These are phyloP conservation scores for Torulaspora delbrueckii DNA, from an alignment of 805 yeast species.

Conservation along the genomic window DNA sequence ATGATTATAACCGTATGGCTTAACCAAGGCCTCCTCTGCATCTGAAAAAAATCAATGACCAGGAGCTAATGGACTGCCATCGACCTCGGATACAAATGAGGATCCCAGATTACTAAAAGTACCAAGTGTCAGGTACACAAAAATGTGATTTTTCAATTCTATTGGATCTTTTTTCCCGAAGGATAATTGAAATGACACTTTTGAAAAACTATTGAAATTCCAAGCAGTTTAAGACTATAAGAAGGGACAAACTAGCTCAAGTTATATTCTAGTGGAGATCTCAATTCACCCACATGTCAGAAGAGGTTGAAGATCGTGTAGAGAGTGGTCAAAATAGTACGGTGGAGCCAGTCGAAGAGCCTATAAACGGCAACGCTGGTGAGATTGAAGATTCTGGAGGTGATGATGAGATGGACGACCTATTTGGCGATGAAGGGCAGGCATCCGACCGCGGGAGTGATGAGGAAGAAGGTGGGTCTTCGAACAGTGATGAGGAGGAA, in stretches of 20 bases:
- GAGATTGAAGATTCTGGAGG: slow-evolving; percentile 20
- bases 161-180: neutral
- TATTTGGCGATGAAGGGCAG: slow-evolving; percentile 39
- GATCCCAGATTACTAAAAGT: neutral
- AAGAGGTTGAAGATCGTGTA: neutral
- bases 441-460: slow-evolving; percentile 18
- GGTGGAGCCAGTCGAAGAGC: neutral
- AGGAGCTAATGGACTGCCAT: neutral
- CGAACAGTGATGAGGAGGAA: slow-evolving; percentile 22
- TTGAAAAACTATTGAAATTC: neutral
- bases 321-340: neutral
- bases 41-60: neutral
- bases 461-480: slow-evolving; percentile 17
- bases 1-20: slow-evolving; percentile 3
- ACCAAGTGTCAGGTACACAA: neutral
- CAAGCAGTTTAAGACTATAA: neutral
- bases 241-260: neutral
- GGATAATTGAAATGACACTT: neutral
- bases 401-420: slow-evolving; percentile 40
- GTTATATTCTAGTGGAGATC: neutral
- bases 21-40: slow-evolving; percentile 6
- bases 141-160: neutral
- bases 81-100: neutral
- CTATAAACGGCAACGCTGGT: slow-evolving; percentile 2
- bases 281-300: neutral